Evolutionary conservation across 2,329 filamentous ascomycete species (phyloP), one percentile per base, ranked within the genome.

Genomic region (Neonectria magnoliae): DNA sequence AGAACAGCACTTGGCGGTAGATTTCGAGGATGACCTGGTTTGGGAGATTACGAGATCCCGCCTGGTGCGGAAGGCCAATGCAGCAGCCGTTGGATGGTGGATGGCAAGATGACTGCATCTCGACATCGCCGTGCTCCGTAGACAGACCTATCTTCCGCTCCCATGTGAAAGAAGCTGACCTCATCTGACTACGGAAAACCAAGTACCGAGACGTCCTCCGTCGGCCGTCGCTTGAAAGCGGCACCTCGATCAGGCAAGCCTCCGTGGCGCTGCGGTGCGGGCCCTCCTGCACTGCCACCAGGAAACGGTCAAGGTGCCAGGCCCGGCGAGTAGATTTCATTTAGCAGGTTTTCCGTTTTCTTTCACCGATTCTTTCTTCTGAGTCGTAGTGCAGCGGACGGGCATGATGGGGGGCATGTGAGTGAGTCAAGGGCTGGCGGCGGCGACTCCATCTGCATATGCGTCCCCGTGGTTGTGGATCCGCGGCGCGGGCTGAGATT

Each of bases 51-150:
- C 25, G 27, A 50, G 25, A 50, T 31, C 44, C 16, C 41, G 14
- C 20, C 29, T 18, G 22, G 2, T 27, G n/a, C 1, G 6, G 60
- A 44, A 55, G 29, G 16, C 54, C 36, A 53, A 44, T 64, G 45
- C 25, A 53, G 2, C 27, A n/a, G 16, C n/a, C 38, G 47, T 55
- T 45, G 61, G 59, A 58, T 59, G 59, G 60, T 57, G 48, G 60
- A 68, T 62, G 66, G 63, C 44, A 62, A 57, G 66, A 68, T 69
- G 67, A 64, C 67, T 64, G 65, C 67, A 65, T 61, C 33, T 58
- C 42, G 36, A 53, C 53, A 60, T 41, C 42, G 47, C 41, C 53
- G 25, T 2, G 25, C 25, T 54, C 54, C 33, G 33, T 38, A 16
- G 6, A n/a, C 14, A 6, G 14, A n/a, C 5, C 25, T 6, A 6